Base-by-base conservation (phyloP, 371 early-diverging fungal species). In the Coemansia sp. region DNA sequence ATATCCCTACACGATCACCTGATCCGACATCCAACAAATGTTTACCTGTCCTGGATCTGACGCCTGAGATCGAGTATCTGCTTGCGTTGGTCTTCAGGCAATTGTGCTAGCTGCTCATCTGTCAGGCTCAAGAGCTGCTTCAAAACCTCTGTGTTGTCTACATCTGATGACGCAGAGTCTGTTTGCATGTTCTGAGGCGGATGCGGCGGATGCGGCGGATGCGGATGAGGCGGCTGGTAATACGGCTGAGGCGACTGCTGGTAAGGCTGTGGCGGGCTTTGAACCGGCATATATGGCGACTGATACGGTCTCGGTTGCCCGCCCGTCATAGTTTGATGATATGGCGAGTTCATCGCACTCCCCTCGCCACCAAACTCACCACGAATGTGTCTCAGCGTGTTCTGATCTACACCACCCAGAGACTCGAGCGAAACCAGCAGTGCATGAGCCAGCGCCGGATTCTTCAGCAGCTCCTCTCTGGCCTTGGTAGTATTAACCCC, bases 371-470 rank as follows among this genome's bases (percentile, higher is more conserved):
- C 62, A 83, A 1, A 26, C 16, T 16, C 26, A 14, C 57, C 52
- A 14, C 47, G 57, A 28, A 71, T 65, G 0, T 50, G 55, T 26
- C 53, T 33, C 37, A 57, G 20, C n/a, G 42, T 33, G 21, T 23
- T 28, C 23, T 21, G 44, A 44, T 62, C 74, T 0, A 62, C 62
- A 20, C 48, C 18, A 20, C 47, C 40, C 44, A 69, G 54, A 7
- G 57, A 23, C 57, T 73, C 74, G 42, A 73, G 54, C 0, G 85
- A 75, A 25, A 82, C 77, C 28, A 86, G 78, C 28, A 88, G 66
- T 1, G 85, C 86, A 61, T 85, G 83, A 5, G 86, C 72, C 1
- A 89, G 75, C 55, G 82, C 87, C n/a, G 89, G 88, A 56, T 89
- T 87, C 52, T 75, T 58, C 14, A 47, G n/a, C n/a, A 89, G 71